These are phyloP conservation scores for Gymnopus androsaceus DNA, from an alignment of 1,284 basidiomycete species.

Conservation along the genomic window DNA sequence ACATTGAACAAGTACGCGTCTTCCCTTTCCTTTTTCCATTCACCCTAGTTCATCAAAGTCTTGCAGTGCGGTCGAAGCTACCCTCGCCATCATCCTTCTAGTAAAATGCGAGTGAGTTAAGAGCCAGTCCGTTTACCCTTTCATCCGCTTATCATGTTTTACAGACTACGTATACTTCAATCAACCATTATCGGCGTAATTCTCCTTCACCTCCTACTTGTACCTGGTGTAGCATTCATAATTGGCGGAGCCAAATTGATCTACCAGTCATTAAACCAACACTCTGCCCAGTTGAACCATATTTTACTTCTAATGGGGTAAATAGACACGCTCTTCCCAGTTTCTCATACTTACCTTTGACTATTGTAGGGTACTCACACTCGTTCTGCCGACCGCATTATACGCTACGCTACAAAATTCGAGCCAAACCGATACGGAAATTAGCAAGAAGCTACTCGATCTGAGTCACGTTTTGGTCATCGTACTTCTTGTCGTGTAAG, in stretches of 20 bases:
- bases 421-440: not conserved
- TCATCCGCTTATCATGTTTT: not conserved
- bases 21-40: not conserved
- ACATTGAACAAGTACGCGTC: constrained; percentile 60
- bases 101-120: constrained; percentile 44
- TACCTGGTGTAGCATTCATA: constrained; percentile 62
- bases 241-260: constrained; percentile 58
- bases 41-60: not conserved
- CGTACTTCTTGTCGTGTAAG: constrained; percentile 41
- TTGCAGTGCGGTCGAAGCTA: constrained; percentile 58
- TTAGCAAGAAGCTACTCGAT: constrained; percentile 46
- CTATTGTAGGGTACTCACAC: constrained; percentile 47
- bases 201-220: constrained; percentile 59
- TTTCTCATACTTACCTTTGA: no score
- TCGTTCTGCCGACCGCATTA: constrained; percentile 47
- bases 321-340: not conserved
- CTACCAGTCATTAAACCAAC: constrained; percentile 45
- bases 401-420: constrained; percentile 43
- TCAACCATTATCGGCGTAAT: constrained; percentile 64
- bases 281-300: constrained; percentile 45
- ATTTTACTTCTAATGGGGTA: constrained; percentile 48
- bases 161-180: constrained; percentile 55
- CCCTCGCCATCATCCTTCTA: constrained; percentile 66
- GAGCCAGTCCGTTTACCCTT: not conserved
- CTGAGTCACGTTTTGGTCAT: constrained; percentile 49